phyloP scores from a whole-genome alignment of 1,284 basidiomycete species.

The Cutaneotrichosporon cavernicola region DNA sequence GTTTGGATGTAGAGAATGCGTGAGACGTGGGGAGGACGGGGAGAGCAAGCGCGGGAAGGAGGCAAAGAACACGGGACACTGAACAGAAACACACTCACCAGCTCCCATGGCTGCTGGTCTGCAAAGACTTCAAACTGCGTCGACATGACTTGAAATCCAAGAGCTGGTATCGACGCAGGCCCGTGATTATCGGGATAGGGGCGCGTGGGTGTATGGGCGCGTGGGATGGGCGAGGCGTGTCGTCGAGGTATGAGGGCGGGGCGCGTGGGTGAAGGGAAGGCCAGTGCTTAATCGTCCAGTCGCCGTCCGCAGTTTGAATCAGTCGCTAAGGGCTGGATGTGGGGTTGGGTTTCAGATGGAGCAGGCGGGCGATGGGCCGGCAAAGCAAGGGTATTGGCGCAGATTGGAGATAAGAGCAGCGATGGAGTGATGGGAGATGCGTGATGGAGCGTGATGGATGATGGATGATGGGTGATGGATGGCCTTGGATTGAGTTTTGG shows the following conservation, averaged over 20 bases:
- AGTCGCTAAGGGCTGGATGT: background rate
- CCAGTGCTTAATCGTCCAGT: background rate
- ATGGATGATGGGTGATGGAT: too few relatives aligned
- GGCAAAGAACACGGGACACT: background rate
- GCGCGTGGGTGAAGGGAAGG: background rate
- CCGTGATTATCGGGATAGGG: background rate
- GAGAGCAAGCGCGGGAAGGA: background rate
- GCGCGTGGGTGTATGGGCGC: too few relatives aligned
- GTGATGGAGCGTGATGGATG: too few relatives aligned
- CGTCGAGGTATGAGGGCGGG: background rate
- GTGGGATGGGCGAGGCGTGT: background rate
- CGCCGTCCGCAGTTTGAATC: background rate
- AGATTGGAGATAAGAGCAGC: too few relatives aligned
- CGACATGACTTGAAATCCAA: background rate
- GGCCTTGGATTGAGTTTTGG: too few relatives aligned
- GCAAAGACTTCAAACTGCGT: slow-evolving; percentile 21
- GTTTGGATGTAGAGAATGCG: background rate
- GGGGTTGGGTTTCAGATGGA: background rate
- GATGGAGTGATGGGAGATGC: too few relatives aligned
- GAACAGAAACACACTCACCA: slow-evolving; percentile 19
- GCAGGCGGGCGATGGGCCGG: background rate
- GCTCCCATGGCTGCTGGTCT: slow-evolving; percentile 25
- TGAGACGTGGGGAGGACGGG: too few relatives aligned
- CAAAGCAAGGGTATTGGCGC: too few relatives aligned
- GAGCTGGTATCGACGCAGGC: background rate